A percentile compares a stretch with the other conserved stretches of the same genome.
Conservation (phyloP, 2,329 filamentous ascomycete species). For the Ascochyta viciae-villosae region DNA sequence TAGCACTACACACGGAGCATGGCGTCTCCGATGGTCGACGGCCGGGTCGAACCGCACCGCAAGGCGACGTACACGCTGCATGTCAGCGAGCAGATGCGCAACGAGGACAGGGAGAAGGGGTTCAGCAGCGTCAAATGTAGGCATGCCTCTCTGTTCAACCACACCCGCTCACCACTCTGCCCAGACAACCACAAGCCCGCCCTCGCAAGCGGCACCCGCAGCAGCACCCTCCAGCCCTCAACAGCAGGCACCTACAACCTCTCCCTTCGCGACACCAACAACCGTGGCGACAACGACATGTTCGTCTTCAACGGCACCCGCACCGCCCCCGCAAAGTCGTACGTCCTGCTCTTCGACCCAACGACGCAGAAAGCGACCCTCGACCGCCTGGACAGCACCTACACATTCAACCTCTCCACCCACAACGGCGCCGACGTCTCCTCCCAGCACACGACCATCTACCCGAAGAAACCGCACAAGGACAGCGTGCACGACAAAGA, state of each 20-base stretch:
- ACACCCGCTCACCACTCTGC: not conserved
- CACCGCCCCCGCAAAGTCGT: conserved; percentile 43
- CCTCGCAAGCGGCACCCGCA: conserved; percentile 39
- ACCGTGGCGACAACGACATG: conserved; percentile 38
- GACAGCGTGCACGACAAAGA: conserved; percentile 36
- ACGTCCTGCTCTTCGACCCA: conserved; percentile 76
- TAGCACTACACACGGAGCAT: conserved; percentile 22
- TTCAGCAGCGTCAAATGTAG: conserved; percentile 49
- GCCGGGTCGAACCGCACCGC: conserved; percentile 48
- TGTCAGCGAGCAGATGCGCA: conserved; percentile 43
- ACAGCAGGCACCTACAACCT: conserved; percentile 39
- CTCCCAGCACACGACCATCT: conserved; percentile 72
- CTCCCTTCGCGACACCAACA: conserved; percentile 35
- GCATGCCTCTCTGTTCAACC: not conserved
- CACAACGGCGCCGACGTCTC: conserved; percentile 68
- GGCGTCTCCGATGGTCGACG: conserved; percentile 48
- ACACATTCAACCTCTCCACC: conserved; percentile 87
- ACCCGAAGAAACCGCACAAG: conserved; percentile 35
- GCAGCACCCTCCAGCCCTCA: conserved; percentile 35
- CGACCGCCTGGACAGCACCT: conserved; percentile 79
- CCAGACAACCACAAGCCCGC: conserved; percentile 56
- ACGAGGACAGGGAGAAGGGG: conserved; percentile 22
- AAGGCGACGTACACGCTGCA: conserved; percentile 49
- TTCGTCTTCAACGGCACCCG: conserved; percentile 52
- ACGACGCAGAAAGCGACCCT: conserved; percentile 78